A percentile compares a stretch with the other conserved stretches of the same genome.
Conservation (phyloP, 352 stramenopile species). For the Globisporangium heterothallicum region DNA sequence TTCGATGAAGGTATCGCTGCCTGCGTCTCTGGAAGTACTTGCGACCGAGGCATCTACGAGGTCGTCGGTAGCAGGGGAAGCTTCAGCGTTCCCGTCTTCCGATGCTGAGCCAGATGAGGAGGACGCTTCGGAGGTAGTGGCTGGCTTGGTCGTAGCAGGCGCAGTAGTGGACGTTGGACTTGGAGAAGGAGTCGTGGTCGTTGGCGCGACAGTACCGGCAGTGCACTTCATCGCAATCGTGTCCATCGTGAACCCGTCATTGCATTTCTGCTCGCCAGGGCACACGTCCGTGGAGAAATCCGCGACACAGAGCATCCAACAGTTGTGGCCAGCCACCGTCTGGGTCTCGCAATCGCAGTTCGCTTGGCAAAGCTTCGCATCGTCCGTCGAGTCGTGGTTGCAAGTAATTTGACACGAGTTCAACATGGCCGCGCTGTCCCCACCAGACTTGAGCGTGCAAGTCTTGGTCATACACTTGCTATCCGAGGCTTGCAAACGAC, state of each 20-base stretch:
- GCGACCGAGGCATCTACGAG: not conserved
- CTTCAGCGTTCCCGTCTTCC: slow-evolving; percentile 2
- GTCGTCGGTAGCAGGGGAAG: not conserved
- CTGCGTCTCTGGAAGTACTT: not conserved
- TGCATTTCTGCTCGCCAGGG: slow-evolving; percentile 41
- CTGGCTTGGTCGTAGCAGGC: not conserved
- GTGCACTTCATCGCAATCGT: slow-evolving; percentile 43
- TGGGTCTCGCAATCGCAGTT: slow-evolving; percentile 38
- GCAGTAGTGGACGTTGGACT: not conserved
- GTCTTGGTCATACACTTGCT: slow-evolving; percentile 41
- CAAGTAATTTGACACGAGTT: slow-evolving; percentile 53
- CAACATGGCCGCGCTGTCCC: slow-evolving; percentile 19
- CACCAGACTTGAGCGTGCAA: slow-evolving; percentile 30
- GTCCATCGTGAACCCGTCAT: slow-evolving; percentile 25
- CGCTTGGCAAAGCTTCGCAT: slow-evolving; percentile 28
- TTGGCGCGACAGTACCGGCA: slow-evolving; percentile 19
- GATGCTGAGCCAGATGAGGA: not conserved
- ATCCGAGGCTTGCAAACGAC: slow-evolving; percentile 38
- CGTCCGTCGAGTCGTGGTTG: slow-evolving; percentile 37
- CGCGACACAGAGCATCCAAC: slow-evolving; percentile 60
- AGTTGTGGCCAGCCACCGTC: slow-evolving; percentile 25
- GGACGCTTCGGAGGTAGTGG: too few species aligned
- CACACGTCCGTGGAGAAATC: slow-evolving; percentile 37
- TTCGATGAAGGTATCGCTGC: slow-evolving; percentile 3
- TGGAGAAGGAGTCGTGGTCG: not conserved